These are phyloP conservation scores for Glycine tomentella DNA, from an alignment of 306 rosid genomes.

Conservation along the genomic window DNA sequence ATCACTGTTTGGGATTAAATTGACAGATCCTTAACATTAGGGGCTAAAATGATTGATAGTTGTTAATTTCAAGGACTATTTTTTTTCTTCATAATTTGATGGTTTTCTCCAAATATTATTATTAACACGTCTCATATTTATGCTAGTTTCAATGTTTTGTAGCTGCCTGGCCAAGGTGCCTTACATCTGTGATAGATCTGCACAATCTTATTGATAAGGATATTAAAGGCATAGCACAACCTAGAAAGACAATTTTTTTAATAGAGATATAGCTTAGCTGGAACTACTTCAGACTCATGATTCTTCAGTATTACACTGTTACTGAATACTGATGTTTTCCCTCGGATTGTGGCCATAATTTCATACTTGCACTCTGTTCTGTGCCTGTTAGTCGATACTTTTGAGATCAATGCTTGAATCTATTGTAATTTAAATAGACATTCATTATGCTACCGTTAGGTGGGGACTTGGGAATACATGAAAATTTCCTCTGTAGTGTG, in stretches of 20 bases:
- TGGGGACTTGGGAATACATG: not conserved
- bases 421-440: constrained; percentile 13
- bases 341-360: constrained; percentile 19
- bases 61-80: not conserved
- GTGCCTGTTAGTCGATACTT: not conserved
- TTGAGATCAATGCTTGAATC: not conserved
- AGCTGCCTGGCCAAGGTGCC: constrained; percentile 18
- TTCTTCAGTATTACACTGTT: not conserved
- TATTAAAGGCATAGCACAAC: not conserved
- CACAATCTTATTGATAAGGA: constrained; percentile 15
- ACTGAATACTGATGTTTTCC: not conserved
- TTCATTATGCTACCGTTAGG: constrained; percentile 1
- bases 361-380: not conserved
- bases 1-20: not conserved
- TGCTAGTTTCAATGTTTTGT: not conserved
- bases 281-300: constrained; percentile 1
- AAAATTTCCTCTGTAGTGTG: not conserved
- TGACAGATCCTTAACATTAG: not conserved
- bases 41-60: not conserved
- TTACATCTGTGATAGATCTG: constrained; percentile 27
- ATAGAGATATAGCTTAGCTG: not conserved
- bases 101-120: not conserved
- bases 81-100: not conserved
- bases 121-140: not conserved
- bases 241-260: not conserved